Evolutionary conservation across 176 grass and related monocot species (phyloP).

Genomic region (Canna indica): DNA sequence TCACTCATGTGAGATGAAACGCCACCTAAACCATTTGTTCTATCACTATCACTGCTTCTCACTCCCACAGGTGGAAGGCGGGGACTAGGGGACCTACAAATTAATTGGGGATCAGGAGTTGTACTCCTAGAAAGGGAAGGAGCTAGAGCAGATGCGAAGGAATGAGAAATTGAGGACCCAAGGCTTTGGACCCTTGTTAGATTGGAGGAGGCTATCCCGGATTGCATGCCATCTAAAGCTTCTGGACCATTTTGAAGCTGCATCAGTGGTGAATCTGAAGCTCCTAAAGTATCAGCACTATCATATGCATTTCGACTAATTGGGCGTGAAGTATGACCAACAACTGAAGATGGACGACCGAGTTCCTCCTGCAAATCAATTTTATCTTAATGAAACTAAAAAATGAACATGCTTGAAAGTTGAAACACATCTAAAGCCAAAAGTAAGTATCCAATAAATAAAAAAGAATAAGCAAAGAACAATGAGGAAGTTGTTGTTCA

Average conservation of each 20-base stretch:
- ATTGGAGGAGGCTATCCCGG: constrained; percentile 57
- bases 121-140: constrained; percentile 57
- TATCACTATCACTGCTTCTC: constrained; percentile 47
- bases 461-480: background rate
- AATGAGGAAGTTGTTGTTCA: background rate
- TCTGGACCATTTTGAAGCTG: constrained; percentile 46
- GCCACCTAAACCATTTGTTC: constrained; percentile 15
- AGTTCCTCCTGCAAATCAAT: constrained; percentile 56
- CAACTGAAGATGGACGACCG: constrained; percentile 22
- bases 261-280: constrained; percentile 33
- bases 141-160: constrained; percentile 45
- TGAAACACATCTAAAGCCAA: constrained; percentile 1
- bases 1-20: constrained; percentile 31
- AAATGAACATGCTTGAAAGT: background rate
- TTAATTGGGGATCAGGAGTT: constrained; percentile 74
- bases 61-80: constrained; percentile 88
- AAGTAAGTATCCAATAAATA: background rate
- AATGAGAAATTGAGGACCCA: constrained; percentile 62
- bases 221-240: constrained; percentile 49
- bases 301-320: constrained; percentile 53
- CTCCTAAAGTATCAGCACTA: constrained; percentile 29
- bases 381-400: background rate
- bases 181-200: constrained; percentile 78
- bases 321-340: constrained; percentile 43
- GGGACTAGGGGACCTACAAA: constrained; percentile 74